Evolutionary conservation across 1,284 basidiomycete genomes (phyloP).

Genomic region (Lentinus polychrous): DNA sequence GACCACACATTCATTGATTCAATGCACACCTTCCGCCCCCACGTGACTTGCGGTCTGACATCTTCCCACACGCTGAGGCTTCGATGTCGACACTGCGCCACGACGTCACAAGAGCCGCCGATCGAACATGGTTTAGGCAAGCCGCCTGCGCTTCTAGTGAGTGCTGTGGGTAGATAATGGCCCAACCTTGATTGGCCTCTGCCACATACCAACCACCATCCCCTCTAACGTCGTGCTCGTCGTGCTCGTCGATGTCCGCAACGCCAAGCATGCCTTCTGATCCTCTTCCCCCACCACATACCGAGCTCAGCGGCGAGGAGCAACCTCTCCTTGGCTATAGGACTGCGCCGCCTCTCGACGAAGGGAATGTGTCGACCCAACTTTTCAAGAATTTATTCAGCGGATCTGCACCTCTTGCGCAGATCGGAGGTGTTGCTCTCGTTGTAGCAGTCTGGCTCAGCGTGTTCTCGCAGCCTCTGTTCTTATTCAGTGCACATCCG

Average conservation of each 20-base stretch:
- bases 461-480: neutral
- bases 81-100: too few species aligned
- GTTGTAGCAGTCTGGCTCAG: slow-evolving; percentile 4
- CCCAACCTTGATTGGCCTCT: neutral
- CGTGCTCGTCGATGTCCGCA: neutral
- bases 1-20: too few species aligned
- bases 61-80: too few species aligned
- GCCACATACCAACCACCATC: neutral
- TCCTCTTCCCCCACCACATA: slow-evolving; percentile 4
- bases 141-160: too few species aligned
- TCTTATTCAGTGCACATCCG: slow-evolving; percentile 7
- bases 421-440: slow-evolving; percentile 6
- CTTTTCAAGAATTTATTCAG: neutral
- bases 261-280: slow-evolving; percentile 1
- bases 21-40: too few species aligned
- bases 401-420: slow-evolving; percentile 4
- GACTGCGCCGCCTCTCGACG: neutral
- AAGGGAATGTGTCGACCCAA: neutral
- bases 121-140: too few species aligned
- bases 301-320: slow-evolving; percentile 1
- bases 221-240: neutral
- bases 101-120: too few species aligned
- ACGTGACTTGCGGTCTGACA: too few species aligned
- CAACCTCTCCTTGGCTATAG: slow-evolving; percentile 3
- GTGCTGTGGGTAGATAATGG: too few species aligned